These are phyloP conservation scores for Trichaptum fuscoviolaceum DNA, from an alignment of 768 basidiomycete genomes.

Conservation along the genomic window DNA sequence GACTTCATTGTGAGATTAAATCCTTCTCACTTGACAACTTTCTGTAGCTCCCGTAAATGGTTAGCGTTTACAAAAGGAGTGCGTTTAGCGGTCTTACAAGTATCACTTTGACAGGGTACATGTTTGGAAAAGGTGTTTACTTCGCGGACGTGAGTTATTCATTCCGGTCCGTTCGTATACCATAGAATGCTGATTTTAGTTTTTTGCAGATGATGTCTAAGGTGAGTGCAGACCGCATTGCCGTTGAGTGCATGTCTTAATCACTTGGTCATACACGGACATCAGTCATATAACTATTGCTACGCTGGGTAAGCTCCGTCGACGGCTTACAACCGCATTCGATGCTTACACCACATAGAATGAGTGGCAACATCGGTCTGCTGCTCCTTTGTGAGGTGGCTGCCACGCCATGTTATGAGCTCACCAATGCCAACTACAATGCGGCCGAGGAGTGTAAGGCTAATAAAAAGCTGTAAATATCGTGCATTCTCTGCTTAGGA, in stretches of 20 bases:
- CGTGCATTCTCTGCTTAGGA: conserved; percentile 1
- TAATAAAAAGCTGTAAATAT: conserved; percentile 31
- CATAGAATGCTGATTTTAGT: no score
- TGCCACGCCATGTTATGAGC: conserved; percentile 50
- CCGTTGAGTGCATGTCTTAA: neutral
- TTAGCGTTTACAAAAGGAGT: conserved; percentile 1
- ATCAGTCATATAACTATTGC: conserved; percentile 53
- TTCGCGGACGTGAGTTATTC: conserved; percentile 48
- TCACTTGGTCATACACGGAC: neutral
- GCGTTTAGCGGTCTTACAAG: neutral
- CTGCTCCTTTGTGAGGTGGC: conserved; percentile 59
- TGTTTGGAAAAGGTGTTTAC: conserved; percentile 66
- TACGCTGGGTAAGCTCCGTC: conserved; percentile 35
- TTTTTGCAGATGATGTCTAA: conserved; percentile 55
- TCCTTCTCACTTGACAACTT: neutral
- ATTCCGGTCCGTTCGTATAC: neutral
- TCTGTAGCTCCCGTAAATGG: conserved; percentile 44
- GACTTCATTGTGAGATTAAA: neutral
- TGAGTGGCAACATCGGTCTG: conserved; percentile 48
- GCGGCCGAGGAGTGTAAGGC: conserved; percentile 45
- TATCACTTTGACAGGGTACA: conserved; percentile 33
- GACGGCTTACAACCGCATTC: conserved; percentile 9
- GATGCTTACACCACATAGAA: conserved; percentile 21
- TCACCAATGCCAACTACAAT: conserved; percentile 38
- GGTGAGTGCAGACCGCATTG: conserved; percentile 26